Conservation (phyloP, 2,329 filamentous ascomycete species). For the Paradendryphiella salina region DNA sequence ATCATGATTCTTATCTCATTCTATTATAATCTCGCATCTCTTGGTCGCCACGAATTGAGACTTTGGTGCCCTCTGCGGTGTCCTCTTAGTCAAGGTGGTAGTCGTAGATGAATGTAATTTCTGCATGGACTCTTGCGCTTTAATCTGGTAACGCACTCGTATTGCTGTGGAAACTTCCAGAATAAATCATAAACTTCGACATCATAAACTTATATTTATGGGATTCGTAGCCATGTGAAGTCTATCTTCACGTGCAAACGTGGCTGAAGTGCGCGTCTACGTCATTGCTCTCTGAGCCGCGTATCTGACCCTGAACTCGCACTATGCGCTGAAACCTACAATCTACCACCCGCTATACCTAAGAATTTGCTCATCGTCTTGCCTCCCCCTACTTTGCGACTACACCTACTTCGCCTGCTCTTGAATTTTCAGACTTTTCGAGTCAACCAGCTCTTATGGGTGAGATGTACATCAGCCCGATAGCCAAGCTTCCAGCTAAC, state of each 20-base stretch:
- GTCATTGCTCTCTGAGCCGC: constrained; percentile 16
- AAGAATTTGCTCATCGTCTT: background rate
- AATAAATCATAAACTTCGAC: background rate
- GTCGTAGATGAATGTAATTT: background rate
- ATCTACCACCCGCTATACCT: background rate
- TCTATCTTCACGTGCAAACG: constrained; percentile 15
- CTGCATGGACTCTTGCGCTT: background rate
- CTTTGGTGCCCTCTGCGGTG: background rate
- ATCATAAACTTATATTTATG: background rate
- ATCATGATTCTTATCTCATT: constrained; percentile 8
- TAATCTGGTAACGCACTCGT: background rate
- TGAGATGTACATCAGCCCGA: constrained; percentile 16
- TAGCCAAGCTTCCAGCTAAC: constrained; percentile 18
- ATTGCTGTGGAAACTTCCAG: background rate
- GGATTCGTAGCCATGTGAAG: background rate
- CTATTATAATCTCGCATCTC: background rate
- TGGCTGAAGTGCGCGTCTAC: constrained; percentile 22
- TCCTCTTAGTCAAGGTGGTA: background rate
- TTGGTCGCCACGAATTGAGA: background rate
- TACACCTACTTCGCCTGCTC: background rate
- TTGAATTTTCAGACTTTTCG: background rate
- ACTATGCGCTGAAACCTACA: background rate
- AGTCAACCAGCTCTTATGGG: constrained; percentile 22
- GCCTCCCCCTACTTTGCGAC: background rate
- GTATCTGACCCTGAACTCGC: constrained; percentile 6